phyloP scores from a whole-genome alignment of 306 rosid species.

The Aeschynomene evenia region DNA sequence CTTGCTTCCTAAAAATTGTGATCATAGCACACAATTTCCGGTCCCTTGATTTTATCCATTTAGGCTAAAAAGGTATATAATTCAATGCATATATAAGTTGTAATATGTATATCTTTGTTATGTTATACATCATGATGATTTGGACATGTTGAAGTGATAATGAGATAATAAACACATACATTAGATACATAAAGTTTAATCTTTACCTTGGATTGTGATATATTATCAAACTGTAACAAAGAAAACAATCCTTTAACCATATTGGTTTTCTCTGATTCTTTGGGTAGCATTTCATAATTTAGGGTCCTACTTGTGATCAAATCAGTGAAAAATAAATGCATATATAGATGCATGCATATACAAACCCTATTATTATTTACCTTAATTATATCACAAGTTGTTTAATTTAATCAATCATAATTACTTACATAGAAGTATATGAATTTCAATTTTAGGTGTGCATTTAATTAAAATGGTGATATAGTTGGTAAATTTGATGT shows the following conservation, averaged over 20 bases:
- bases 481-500: not conserved
- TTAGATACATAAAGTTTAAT: constrained; percentile 22
- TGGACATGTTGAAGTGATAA: not conserved
- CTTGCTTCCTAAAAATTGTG: constrained; percentile 7
- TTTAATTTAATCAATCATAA: too few relatives aligned
- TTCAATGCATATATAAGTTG: not conserved
- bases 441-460: not conserved
- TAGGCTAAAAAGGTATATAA: not conserved
- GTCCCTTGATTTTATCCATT: constrained; percentile 30
- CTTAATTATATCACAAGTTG: constrained; percentile 20
- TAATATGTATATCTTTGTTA: constrained; percentile 27
- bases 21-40: constrained; percentile 15
- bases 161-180: not conserved
- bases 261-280: constrained; percentile 24
- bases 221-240: constrained; percentile 28
- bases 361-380: not conserved
- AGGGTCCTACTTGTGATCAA: constrained; percentile 42
- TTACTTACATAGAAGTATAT: not conserved
- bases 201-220: constrained; percentile 33
- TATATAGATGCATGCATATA: constrained; percentile 45
- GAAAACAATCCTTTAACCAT: constrained; percentile 37
- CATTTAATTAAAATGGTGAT: not conserved
- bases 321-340: constrained; percentile 21
- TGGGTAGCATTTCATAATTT: constrained; percentile 36
- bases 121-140: constrained; percentile 25